These are phyloP conservation scores for Acanthamoeba healyi DNA, from an alignment of 208 protist species.

Conservation along the genomic window DNA sequence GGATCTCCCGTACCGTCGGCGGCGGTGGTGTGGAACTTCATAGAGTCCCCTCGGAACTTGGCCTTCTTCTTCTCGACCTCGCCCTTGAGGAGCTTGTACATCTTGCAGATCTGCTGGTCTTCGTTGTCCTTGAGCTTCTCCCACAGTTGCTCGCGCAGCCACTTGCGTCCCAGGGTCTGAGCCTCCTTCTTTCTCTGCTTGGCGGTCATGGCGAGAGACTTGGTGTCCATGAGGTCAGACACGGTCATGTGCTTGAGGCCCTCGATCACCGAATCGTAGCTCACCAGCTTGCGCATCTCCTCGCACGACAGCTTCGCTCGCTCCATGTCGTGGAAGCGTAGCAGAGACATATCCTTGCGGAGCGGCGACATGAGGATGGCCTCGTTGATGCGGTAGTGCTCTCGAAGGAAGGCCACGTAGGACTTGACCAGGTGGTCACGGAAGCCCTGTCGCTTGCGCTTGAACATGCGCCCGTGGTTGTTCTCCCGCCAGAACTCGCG, in stretches of 20 bases:
- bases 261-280: background rate
- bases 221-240: background rate
- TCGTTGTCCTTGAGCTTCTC: background rate
- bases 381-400: background rate
- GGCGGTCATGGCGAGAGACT: background rate
- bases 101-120: background rate
- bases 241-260: background rate
- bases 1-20: background rate
- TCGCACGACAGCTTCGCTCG: background rate
- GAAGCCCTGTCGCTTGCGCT: background rate
- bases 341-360: background rate
- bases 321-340: conserved; percentile 27
- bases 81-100: background rate
- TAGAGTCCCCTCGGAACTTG: background rate
- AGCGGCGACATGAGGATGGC: background rate
- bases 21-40: too few relatives aligned
- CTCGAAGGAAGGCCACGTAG: background rate
- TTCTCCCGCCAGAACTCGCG: conserved; percentile 1
- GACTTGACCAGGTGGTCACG: background rate
- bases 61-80: background rate
- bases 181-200: background rate
- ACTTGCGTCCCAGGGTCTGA: background rate
- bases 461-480: background rate
- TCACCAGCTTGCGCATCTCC: background rate
- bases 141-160: background rate